Percentiles rank a stretch among this genome's conserved stretches.
Evolutionary conservation across 169 alveolate genomes (phyloP).

Genomic region (Plasmodium gaboni): DNA sequence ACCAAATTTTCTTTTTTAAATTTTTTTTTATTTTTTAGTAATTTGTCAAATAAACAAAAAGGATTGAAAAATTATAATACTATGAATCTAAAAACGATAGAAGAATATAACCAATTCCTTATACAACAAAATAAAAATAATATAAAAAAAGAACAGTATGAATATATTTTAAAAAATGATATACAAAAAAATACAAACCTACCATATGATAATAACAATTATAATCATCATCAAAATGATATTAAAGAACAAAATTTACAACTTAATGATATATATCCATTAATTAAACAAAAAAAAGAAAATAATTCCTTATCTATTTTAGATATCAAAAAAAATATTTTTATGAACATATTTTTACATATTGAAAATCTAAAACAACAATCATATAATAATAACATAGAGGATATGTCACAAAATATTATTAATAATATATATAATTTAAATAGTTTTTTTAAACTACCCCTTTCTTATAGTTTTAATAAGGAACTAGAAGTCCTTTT

Average conservation of each 20-base stretch:
- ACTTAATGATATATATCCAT: constrained; percentile 38
- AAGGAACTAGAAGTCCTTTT: constrained; percentile 57
- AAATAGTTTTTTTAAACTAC: no score
- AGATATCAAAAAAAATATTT: background rate
- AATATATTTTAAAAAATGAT: background rate
- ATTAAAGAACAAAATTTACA: background rate
- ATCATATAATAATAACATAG: background rate
- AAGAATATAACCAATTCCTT: constrained; percentile 14
- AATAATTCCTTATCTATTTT: constrained; percentile 23
- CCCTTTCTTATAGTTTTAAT: constrained; percentile 28
- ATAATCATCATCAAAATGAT: background rate
- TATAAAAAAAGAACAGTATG: background rate
- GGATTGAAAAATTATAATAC: background rate
- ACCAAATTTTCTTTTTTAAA: constrained; percentile 69
- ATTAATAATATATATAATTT: background rate
- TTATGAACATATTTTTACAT: no score
- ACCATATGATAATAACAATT: background rate
- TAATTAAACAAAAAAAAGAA: constrained; percentile 22
- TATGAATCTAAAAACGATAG: constrained; percentile 29
- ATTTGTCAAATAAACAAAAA: constrained; percentile 17
- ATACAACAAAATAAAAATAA: background rate
- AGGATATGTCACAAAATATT: constrained; percentile 16
- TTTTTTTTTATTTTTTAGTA: constrained; percentile 58
- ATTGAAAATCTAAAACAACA: constrained; percentile 9
- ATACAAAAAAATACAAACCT: background rate